Percentiles rank a stretch among this genome's conserved stretches.
phyloP scores from a whole-genome alignment of 2,329 filamentous ascomycete genomes.

The Fusarium nelsonii region DNA sequence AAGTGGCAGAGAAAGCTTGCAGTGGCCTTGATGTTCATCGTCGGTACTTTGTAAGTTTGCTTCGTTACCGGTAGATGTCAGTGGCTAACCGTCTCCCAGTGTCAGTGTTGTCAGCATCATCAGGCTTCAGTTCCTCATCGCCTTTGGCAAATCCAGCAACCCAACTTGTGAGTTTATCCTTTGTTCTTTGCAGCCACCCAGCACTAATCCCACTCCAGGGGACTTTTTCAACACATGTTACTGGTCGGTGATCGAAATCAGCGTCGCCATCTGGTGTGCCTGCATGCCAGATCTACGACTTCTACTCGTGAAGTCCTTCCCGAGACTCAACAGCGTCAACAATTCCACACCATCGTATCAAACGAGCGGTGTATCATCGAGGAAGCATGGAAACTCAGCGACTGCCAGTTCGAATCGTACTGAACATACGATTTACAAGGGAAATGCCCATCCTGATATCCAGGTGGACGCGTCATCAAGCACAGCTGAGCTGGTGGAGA shows the following conservation, averaged over 20 bases:
- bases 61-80: accelerated
- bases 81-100: background rate
- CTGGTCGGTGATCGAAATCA: conserved; percentile 20
- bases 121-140: conserved; percentile 4
- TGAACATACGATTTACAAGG: background rate
- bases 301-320: background rate
- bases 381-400: background rate
- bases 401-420: background rate
- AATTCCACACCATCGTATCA: background rate
- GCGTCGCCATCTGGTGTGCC: conserved; percentile 10
- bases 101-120: conserved; percentile 22
- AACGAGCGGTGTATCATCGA: background rate
- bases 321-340: background rate
- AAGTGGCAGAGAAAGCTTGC: conserved; percentile 22
- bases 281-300: conserved; percentile 16
- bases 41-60: conserved; percentile 6
- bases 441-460: background rate
- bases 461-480: background rate
- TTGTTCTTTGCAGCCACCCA: accelerated
- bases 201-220: background rate
- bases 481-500: conserved; percentile 16
- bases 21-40: conserved; percentile 4
- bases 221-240: conserved; percentile 19
- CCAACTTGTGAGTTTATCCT: conserved; percentile 10
- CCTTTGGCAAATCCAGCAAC: conserved; percentile 15